Percentiles rank a stretch among this genome's conserved stretches.
phyloP scores from a whole-genome alignment of 805 yeast species.

The Hanseniaspora thailandica region DNA sequence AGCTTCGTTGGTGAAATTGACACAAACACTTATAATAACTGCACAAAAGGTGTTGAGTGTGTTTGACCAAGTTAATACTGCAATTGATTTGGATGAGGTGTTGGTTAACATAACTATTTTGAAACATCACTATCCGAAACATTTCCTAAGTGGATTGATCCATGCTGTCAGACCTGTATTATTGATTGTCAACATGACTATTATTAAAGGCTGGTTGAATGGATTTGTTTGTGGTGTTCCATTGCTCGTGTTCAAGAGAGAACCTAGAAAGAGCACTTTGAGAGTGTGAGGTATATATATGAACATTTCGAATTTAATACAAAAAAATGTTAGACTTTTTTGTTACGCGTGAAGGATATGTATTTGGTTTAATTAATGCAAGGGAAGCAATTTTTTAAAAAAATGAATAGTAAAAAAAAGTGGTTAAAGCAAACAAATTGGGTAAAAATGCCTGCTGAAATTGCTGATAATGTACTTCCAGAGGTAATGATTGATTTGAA shows the following conservation, averaged over 20 bases:
- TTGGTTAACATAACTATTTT: conserved; percentile 3
- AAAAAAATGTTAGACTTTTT: too few relatives aligned
- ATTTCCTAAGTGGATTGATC: conserved; percentile 11
- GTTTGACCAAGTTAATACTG: conserved; percentile 5
- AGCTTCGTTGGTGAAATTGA: neutral
- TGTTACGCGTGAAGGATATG: too few relatives aligned
- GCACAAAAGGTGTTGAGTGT: conserved; percentile 6
- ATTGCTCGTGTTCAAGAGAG: conserved; percentile 8
- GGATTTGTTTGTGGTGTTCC: conserved; percentile 13
- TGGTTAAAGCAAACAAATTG: too few relatives aligned
- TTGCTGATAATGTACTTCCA: too few relatives aligned
- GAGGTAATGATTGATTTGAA: too few relatives aligned
- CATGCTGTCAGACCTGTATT: conserved; percentile 10
- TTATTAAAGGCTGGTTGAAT: conserved; percentile 10
- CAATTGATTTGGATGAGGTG: neutral
- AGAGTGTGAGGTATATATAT: neutral
- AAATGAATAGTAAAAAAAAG: too few relatives aligned
- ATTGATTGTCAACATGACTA: conserved; percentile 10
- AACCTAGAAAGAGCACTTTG: neutral
- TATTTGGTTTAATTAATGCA: too few relatives aligned
- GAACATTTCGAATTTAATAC: too few relatives aligned
- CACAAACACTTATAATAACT: neutral
- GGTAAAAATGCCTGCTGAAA: too few relatives aligned
- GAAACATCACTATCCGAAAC: conserved; percentile 14
- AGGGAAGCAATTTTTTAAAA: too few relatives aligned